phyloP scores from a whole-genome alignment of 2,329 filamentous ascomycete species.

The Pseudocercospora cruenta region DNA sequence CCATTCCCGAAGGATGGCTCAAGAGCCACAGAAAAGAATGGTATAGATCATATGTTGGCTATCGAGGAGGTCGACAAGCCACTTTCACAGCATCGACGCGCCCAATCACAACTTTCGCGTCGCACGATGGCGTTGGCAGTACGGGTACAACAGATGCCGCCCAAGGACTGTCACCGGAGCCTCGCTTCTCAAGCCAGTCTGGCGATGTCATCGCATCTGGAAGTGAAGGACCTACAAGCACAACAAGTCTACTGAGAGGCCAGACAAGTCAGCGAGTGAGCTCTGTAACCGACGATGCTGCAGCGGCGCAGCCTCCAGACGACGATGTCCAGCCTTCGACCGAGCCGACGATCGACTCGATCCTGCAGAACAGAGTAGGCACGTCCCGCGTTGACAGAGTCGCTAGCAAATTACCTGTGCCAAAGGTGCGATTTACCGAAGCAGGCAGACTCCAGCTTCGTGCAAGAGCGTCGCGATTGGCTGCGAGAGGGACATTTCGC shows the following conservation, averaged over 20 bases:
- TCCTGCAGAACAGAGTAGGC: constrained; percentile 15
- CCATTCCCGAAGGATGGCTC: constrained; percentile 67
- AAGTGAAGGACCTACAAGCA: constrained; percentile 29
- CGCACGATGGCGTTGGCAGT: background rate
- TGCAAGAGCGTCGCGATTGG: constrained; percentile 36
- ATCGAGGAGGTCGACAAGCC: constrained; percentile 30
- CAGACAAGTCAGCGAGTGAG: constrained; percentile 23
- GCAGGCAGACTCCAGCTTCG: constrained; percentile 37
- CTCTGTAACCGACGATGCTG: constrained; percentile 11
- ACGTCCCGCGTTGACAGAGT: constrained; percentile 22
- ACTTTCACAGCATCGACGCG: constrained; percentile 36
- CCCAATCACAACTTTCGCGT: constrained; percentile 15
- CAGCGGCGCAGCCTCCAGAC: background rate
- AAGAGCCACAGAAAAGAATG: constrained; percentile 65
- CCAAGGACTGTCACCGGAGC: constrained; percentile 1
- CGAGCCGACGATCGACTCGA: constrained; percentile 14
- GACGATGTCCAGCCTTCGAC: constrained; percentile 2
- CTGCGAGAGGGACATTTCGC: constrained; percentile 32
- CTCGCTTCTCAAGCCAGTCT: constrained; percentile 13
- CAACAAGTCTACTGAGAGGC: constrained; percentile 34
- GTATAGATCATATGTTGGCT: constrained; percentile 59
- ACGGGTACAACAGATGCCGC: constrained; percentile 2
- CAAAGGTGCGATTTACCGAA: constrained; percentile 37
- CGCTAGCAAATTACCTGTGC: constrained; percentile 21
- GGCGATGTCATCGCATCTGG: constrained; percentile 11